Base-by-base conservation (phyloP, 805 yeast genomes). In the Candida koratica region DNA sequence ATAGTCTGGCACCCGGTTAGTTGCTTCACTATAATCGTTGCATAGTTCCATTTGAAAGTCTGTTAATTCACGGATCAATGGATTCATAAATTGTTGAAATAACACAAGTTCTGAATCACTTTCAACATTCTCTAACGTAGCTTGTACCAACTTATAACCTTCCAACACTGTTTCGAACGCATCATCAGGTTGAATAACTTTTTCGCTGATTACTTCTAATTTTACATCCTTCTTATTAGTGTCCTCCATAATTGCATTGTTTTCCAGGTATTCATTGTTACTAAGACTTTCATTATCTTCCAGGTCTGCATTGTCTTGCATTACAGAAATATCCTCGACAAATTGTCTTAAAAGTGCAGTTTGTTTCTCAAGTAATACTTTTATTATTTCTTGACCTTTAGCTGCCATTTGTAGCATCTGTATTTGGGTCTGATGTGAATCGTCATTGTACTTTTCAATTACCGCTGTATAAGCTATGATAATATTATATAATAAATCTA, bases 391-490 rank as follows among this genome's bases (percentile, higher is more conserved):
- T 19, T 37, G 37, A 5, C 31, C 12, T 28, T 28, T 33, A 9
- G 13, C 10, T 13, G 28, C 20, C 12, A 29, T 14, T 29, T 17
- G 25, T 4, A 29, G 12, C 34, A 17, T 32, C 29, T 33, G 12
- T 31, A 17, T 32, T 33, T 33, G 20, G 11, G 9, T 20, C 25
- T 36, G 13, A 13, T n/a, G 14, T 30, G 11, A 14, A 30, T 10
- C 26, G 12, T n/a, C 11, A 29, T 23, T 32, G 11, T 14, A 25
- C 10, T 42, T 33, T 36, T 75, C 80, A 25, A 73, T 52, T 7
- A 60, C 59, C 42, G 74, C 78, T 19, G 66, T 63, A 43, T 71
- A 71, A 6, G 68, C 73, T 28, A 74, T 47, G 0, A 68, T 74
- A 8, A 67, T 52, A 43, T 75, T 75, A 50, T 59, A 73, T 19